A percentile compares a stretch with the other conserved stretches of the same genome.
Conservation (phyloP, 1,284 basidiomycete genomes). For the Xanthoconium separans region DNA sequence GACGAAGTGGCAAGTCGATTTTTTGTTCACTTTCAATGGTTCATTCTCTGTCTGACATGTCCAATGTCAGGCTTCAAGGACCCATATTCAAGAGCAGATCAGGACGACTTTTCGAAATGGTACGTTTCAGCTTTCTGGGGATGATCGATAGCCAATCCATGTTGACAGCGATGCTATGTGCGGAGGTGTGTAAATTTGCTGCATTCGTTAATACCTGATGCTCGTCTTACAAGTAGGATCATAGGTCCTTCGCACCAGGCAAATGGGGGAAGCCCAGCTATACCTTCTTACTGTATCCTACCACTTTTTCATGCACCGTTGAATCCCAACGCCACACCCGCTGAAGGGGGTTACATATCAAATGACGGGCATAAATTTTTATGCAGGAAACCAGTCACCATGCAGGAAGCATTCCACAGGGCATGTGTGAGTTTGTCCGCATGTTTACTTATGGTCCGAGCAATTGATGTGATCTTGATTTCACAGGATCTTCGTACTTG, state of each 20-base stretch:
- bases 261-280: constrained; percentile 37
- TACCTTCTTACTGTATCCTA: constrained; percentile 55
- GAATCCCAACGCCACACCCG: constrained; percentile 23
- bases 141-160: neutral
- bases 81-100: constrained; percentile 58
- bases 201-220: fast-evolving
- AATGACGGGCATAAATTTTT: constrained; percentile 36
- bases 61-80: constrained; percentile 37
- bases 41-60: neutral
- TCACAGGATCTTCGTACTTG: constrained; percentile 29
- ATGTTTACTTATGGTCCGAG: neutral
- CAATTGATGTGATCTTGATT: neutral
- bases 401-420: constrained; percentile 35
- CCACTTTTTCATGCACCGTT: constrained; percentile 53
- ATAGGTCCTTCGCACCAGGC: constrained; percentile 46
- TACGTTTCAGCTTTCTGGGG: constrained; percentile 15
- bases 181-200: constrained; percentile 11
- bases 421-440: constrained; percentile 20
- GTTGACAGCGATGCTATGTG: constrained; percentile 53
- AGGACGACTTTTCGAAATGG: constrained; percentile 54
- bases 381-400: constrained; percentile 47
- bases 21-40: no score
- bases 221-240: neutral
- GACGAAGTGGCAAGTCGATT: no score
- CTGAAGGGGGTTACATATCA: constrained; percentile 32